Base-by-base conservation (phyloP, 2,329 filamentous ascomycete species). In the Emydomyces testavorans region DNA sequence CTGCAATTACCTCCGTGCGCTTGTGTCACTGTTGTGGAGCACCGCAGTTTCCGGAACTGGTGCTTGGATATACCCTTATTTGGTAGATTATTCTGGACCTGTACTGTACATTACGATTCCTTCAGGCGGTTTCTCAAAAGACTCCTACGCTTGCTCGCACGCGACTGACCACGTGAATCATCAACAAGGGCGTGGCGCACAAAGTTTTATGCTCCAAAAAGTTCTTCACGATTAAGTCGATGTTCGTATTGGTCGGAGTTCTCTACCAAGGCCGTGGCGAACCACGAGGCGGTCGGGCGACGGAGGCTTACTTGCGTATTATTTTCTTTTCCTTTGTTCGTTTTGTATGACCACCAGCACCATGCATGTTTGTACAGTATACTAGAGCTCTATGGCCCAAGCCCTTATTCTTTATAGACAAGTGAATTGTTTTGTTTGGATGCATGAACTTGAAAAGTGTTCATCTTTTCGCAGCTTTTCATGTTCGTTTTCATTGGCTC, bases 241-340 rank as follows among this genome's bases (percentile, higher is more conserved):
- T n/a, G 20, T 28, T 42, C n/a, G 21, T 32, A 42, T 32, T 42
- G 39, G 39, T 18, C 8, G 7, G 16, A 21, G 11, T 21, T n/a
- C 20, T 21, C 10, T 13, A n/a, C 11, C 4, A 35, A 35, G 15
- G 11, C 39, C 26, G 13, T 34, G 40, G 39, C 39, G 23, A n/a
- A 32, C 40, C 40, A 43, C 40, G 29, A 43, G 40, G 40, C 40
- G 32, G 40, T 43, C 20, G 20, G 40, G 40, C 39, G 26, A 32
- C 26, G 39, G 24, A 11, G 24, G 39, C 39, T 29, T 11, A 2
- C 29, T 31, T 24, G 36, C 26, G 13, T 31, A 15, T 41, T n/a
- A n/a, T 41, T 31, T 21, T 24, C 16, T 31, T 41, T 41, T 41
- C 15, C 4, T 5, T 16, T 40, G 37, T 40, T 11, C 21, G 15